Base-by-base conservation (phyloP, 2,329 filamentous ascomycete species). In the Penicillium sclerotigenum region DNA sequence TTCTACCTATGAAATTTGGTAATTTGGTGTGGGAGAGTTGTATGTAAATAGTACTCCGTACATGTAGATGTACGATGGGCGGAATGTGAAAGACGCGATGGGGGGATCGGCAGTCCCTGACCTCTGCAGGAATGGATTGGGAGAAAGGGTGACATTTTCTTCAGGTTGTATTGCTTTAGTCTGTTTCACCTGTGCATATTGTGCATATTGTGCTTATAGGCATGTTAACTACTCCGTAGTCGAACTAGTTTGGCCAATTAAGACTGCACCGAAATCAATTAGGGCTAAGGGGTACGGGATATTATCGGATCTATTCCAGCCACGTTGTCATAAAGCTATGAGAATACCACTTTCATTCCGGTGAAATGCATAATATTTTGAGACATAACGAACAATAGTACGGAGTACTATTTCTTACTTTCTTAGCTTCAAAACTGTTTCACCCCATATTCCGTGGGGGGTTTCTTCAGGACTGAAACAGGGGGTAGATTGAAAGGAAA, bases 121-220 rank as follows among this genome's bases (percentile, higher is more conserved):
- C 42, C 11, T 16, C 8, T 46, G 31, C 24, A 33, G 54, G 48
- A 56, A 56, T 56, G 53, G 47, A 52, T 55, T 49, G 51, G 43
- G 3, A 24, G 29, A 51, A 47, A 48, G 53, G 47, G 43, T 46
- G 7, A 24, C 28, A 43, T 38, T 33, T 16, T 20, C 16, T 18
- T 22, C 16, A 24, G 3, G 18, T 34, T 34, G 45, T n/a, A 24
- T 47, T 31, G 24, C 4, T 31, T 24, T n/a, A 24, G 29, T 33
- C 18, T 45, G 28, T 45, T 45, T 45, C 42, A 16, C n/a, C 4
- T 31, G 16, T 29, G 24, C 41, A 28, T 46, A 22, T 29, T 29
- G 28, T n/a, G n/a, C n/a, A n/a, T n/a, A n/a, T n/a, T n/a, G n/a
- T n/a, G n/a, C n/a, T n/a, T n/a, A n/a, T n/a, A n/a, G n/a, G n/a